Percentiles rank a stretch among this genome's conserved stretches.
Evolutionary conservation across 148 eudicot species (phyloP).

Genomic region (Rhododendron griersonianum): DNA sequence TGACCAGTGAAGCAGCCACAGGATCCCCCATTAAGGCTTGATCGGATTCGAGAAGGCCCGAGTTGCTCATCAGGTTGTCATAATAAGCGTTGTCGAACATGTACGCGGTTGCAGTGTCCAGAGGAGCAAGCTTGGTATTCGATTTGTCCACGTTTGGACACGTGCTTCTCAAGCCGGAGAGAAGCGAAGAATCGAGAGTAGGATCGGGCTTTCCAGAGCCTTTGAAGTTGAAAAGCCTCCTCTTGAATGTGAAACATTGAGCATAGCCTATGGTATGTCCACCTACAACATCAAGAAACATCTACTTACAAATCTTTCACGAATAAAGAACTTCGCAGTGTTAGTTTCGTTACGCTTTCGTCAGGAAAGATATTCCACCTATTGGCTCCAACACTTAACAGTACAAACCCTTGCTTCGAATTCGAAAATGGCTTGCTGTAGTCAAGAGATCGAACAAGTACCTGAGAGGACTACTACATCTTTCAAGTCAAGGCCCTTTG

Average conservation of each 20-base stretch:
- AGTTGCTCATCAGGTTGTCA: conserved; percentile 31
- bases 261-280: conserved; percentile 51
- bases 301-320: neutral
- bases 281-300: conserved; percentile 19
- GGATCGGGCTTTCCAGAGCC: conserved; percentile 49
- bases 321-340: neutral
- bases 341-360: too few relatives aligned
- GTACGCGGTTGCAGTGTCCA: conserved; percentile 24
- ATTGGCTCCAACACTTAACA: neutral
- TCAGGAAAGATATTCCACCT: neutral
- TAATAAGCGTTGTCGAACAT: conserved; percentile 43
- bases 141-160: conserved; percentile 36
- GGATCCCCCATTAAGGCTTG: conserved; percentile 37
- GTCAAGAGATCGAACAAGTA: conserved; percentile 3
- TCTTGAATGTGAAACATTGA: conserved; percentile 58
- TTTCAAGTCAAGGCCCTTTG: conserved; percentile 44
- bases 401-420: neutral
- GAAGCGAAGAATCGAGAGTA: conserved; percentile 30
- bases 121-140: conserved; percentile 27
- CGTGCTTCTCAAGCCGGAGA: conserved; percentile 19
- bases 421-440: neutral
- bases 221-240: conserved; percentile 38
- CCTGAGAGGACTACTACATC: conserved; percentile 58
- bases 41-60: conserved; percentile 48
- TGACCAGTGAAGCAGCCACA: conserved; percentile 36